Base-by-base conservation (phyloP, 1,284 basidiomycete species). In the Leccinum huronense region DNA sequence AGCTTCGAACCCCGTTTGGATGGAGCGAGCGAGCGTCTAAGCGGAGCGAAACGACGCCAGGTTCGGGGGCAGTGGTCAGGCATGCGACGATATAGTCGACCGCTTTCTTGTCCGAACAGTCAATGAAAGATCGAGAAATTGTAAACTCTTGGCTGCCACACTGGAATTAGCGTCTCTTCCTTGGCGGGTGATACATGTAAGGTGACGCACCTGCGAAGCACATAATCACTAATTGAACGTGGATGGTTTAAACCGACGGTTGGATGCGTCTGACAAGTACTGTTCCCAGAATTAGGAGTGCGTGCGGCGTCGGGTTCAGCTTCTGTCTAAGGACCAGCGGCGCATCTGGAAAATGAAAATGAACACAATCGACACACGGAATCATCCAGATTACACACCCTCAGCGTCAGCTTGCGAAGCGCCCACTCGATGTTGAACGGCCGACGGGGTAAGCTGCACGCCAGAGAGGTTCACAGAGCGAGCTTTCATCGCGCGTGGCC, bases 371-470 rank as follows among this genome's bases (percentile, higher is more conserved):
- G 16, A 66, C 61, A 19, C 69, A 93, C 93, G 63, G 86, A 82
- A 62, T 97, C 94, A 64, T 92, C 89, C 55, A 97, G 76, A 77
- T 89, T 84, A 76, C 91, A 89, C 77, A 94, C 88, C 62, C 91
- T 87, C 64, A 96, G 83, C 0, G 90, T 87, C 30, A 96, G 78
- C 70, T 93, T 94, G 40, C 88, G 82, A 23, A 97, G 80, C 0
- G 93, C 94, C 90, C 94, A 97, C 75, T 96, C 93, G 65, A 96
- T 89, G 9, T 87, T 86, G 65, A 97, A 87, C 90, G 0, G 86
- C 82, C 4, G 88, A 83, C 1, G 84, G 76, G 0, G 86, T 89
- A 19, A 97, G 80, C 65, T 91, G 89, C 4, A 91, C 23, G 19
- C 45, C 45, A 48, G 45, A 48, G 9, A 48, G 45, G 19, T 48